These are phyloP conservation scores for Pichia sp. DNA, from an alignment of 1,139 yeast genomes.

Conservation along the genomic window DNA sequence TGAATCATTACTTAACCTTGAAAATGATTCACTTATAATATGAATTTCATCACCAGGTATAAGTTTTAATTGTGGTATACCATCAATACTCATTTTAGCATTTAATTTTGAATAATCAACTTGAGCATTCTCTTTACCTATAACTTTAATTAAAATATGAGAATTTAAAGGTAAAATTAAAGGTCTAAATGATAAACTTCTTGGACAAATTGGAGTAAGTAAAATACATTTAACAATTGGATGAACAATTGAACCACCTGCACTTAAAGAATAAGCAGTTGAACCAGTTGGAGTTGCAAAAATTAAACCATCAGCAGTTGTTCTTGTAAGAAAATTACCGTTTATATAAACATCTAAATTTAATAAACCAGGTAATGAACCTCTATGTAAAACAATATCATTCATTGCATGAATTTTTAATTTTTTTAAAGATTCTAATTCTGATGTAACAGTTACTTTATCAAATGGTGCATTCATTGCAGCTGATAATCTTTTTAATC, in stretches of 20 bases:
- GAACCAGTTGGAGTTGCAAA: slow-evolving; percentile 92
- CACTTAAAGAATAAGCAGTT: slow-evolving; percentile 82
- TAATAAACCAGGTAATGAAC: slow-evolving; percentile 79
- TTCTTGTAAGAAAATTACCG: slow-evolving; percentile 75
- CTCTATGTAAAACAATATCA: slow-evolving; percentile 83
- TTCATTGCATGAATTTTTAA: slow-evolving; percentile 70
- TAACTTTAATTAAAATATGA: slow-evolving; percentile 55
- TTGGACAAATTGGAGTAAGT: slow-evolving; percentile 83
- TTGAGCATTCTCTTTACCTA: slow-evolving; percentile 34
- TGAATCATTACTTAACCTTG: slow-evolving; percentile 32
- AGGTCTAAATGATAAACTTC: slow-evolving; percentile 84
- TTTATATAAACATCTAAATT: slow-evolving; percentile 77
- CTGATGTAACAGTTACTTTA: slow-evolving; percentile 2
- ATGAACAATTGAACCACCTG: slow-evolving; percentile 91
- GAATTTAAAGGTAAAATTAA: slow-evolving; percentile 64
- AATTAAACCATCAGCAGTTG: slow-evolving; percentile 86
- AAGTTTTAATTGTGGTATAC: slow-evolving; percentile 64
- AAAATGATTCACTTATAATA: slow-evolving; percentile 55
- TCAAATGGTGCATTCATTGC: slow-evolving; percentile 17
- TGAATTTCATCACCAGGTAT: slow-evolving; percentile 75
- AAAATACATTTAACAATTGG: slow-evolving; percentile 80
- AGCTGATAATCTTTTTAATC: slow-evolving; percentile 15
- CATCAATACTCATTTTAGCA: slow-evolving; percentile 69
- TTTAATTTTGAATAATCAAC: slow-evolving; percentile 21
- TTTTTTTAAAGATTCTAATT: slow-evolving; percentile 24